Conservation (phyloP, 1,139 yeast species). For the Entelexis sorbosivorans region DNA sequence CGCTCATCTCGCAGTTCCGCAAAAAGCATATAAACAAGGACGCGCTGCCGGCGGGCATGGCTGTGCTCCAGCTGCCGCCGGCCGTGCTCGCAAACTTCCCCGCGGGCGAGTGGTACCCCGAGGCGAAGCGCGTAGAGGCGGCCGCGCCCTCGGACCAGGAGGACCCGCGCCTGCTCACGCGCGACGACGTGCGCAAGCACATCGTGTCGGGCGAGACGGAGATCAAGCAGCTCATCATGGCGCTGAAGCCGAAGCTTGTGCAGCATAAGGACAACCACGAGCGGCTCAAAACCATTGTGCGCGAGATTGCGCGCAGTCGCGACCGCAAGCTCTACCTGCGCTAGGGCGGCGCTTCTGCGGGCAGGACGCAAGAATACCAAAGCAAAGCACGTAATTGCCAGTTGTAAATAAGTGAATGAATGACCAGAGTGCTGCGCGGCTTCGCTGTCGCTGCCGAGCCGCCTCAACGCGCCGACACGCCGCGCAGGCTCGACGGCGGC, state of each 20-base stretch:
- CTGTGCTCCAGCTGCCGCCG: slow-evolving; percentile 54
- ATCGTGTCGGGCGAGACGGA: slow-evolving; percentile 54
- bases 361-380: too few relatives aligned
- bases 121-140: slow-evolving; percentile 30
- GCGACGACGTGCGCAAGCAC: slow-evolving; percentile 57
- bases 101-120: slow-evolving; percentile 75
- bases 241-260: slow-evolving; percentile 52
- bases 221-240: slow-evolving; percentile 52
- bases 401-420: background rate
- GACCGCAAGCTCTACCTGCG: slow-evolving; percentile 73
- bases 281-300: slow-evolving; percentile 57
- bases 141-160: slow-evolving; percentile 16
- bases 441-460: too few relatives aligned
- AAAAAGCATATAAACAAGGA: slow-evolving; percentile 27
- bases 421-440: too few relatives aligned
- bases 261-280: slow-evolving; percentile 54
- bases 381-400: too few relatives aligned
- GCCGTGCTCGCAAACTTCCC: slow-evolving; percentile 59
- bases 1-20: slow-evolving; percentile 23
- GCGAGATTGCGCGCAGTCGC: slow-evolving; percentile 75
- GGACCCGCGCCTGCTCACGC: slow-evolving; percentile 41
- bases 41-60: slow-evolving; percentile 49
- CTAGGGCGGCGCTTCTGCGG: background rate
- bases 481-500: too few relatives aligned
- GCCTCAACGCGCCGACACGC: too few relatives aligned